Conservation (phyloP, 768 basidiomycete species). For the Hygrophorus pudorinus region DNA sequence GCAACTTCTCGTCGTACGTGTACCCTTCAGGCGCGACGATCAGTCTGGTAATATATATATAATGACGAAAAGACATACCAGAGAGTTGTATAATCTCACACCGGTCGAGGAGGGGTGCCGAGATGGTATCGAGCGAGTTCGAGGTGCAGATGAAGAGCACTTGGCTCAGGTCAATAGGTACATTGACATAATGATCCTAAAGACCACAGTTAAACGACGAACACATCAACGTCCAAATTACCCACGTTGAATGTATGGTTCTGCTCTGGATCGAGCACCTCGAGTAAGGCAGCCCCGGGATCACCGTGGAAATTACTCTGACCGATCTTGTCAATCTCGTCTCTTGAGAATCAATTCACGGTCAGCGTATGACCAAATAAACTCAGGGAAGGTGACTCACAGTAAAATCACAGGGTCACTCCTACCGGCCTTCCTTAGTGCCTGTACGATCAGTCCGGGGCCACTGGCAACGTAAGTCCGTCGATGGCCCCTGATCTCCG, state of each 20-base stretch:
- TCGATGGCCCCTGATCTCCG: constrained; percentile 37
- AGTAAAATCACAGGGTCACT: constrained; percentile 74
- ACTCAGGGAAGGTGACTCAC: constrained; percentile 25
- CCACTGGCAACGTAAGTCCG: constrained; percentile 90
- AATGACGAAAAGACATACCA: constrained; percentile 27
- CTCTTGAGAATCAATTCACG: constrained; percentile 27
- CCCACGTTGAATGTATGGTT: constrained; percentile 72
- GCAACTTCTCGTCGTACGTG: constrained; percentile 85
- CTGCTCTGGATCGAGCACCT: constrained; percentile 92
- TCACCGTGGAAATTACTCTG: constrained; percentile 87
- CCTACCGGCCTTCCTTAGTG: constrained; percentile 74
- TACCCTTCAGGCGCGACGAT: constrained; percentile 37
- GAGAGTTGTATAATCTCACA: constrained; percentile 82
- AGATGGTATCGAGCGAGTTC: constrained; percentile 83
- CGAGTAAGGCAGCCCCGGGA: constrained; percentile 81
- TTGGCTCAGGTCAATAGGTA: constrained; percentile 80
- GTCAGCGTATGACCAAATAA: not conserved
- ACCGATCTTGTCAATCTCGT: constrained; percentile 89
- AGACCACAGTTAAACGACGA: constrained; percentile 3
- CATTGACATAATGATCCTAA: constrained; percentile 87
- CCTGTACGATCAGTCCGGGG: constrained; percentile 79
- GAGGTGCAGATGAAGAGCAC: constrained; percentile 91
- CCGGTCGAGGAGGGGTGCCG: constrained; percentile 78
- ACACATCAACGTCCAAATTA: constrained; percentile 3
- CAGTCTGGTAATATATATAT: not conserved